phyloP scores from a whole-genome alignment of 495 filamentous ascomycete species.

The Neohortaea acidophila region DNA sequence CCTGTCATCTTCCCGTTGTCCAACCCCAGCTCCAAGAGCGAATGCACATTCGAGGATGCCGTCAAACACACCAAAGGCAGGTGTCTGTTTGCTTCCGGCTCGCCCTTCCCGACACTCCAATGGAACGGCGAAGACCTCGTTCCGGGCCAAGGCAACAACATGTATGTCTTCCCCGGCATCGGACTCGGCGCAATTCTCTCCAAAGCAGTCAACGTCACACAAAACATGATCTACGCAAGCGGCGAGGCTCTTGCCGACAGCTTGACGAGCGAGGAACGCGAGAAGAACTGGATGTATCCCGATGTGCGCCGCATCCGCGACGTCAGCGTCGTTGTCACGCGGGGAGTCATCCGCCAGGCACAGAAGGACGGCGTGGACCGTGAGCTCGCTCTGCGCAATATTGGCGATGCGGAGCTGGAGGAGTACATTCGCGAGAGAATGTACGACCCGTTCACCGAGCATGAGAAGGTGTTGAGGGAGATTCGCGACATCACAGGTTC shows the following conservation, averaged over 20 bases:
- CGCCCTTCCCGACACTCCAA: slow-evolving; percentile 68
- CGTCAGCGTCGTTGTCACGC: slow-evolving; percentile 72
- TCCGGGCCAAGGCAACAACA: slow-evolving; percentile 61
- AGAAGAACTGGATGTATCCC: slow-evolving; percentile 80
- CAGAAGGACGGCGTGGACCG: slow-evolving; percentile 71
- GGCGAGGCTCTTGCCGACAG: slow-evolving; percentile 66
- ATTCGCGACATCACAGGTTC: slow-evolving; percentile 17
- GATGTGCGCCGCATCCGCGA: slow-evolving; percentile 81
- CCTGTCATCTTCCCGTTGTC: slow-evolving; percentile 89
- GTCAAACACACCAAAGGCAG: slow-evolving; percentile 77
- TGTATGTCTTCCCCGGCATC: slow-evolving; percentile 92
- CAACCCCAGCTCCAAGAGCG: slow-evolving; percentile 89
- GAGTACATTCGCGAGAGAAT: slow-evolving; percentile 65
- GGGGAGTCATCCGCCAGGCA: slow-evolving; percentile 84
- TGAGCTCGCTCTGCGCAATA: slow-evolving; percentile 50
- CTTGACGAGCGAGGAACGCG: slow-evolving; percentile 64
- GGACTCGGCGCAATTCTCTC: slow-evolving; percentile 86
- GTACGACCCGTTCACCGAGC: slow-evolving; percentile 52
- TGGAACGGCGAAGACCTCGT: slow-evolving; percentile 54
- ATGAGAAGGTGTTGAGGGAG: slow-evolving; percentile 23
- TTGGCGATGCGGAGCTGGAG: slow-evolving; percentile 61
- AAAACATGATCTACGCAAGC: slow-evolving; percentile 90
- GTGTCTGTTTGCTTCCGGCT: slow-evolving; percentile 86
- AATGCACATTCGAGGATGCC: slow-evolving; percentile 91
- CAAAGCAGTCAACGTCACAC: slow-evolving; percentile 76